Evolutionary conservation across 768 basidiomycete genomes (phyloP).

Genomic region (Pleurotus tuoliensis): DNA sequence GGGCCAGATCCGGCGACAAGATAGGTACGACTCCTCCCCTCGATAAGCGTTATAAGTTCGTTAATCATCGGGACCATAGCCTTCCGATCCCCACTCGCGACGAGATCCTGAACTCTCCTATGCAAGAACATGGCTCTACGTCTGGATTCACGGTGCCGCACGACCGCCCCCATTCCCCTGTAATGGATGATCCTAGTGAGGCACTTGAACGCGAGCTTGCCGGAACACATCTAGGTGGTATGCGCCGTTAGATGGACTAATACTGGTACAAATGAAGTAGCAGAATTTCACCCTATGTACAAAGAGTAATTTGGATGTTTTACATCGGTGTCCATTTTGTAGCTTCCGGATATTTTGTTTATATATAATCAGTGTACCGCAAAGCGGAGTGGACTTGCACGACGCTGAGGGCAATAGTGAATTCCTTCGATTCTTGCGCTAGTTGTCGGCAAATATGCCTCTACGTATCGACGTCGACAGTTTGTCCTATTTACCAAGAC

Average conservation of each 20-base stretch:
- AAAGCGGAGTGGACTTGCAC: too few species aligned
- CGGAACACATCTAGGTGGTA: slow-evolving; percentile 50
- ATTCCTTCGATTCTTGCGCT: too few species aligned
- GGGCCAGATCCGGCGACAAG: slow-evolving; percentile 72
- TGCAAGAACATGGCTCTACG: slow-evolving; percentile 70
- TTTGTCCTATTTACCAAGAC: too few species aligned
- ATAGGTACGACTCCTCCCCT: slow-evolving; percentile 44
- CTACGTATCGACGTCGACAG: too few species aligned
- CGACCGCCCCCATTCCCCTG: slow-evolving; percentile 55
- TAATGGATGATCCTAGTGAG: slow-evolving; percentile 82
- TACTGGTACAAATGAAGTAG: too few species aligned
- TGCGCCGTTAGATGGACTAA: background rate
- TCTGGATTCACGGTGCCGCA: slow-evolving; percentile 57
- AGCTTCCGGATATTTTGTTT: too few species aligned
- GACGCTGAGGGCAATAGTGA: too few species aligned
- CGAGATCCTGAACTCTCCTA: slow-evolving; percentile 75
- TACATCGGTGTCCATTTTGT: too few species aligned
- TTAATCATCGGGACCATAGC: slow-evolving; percentile 30
- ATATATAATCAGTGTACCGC: too few species aligned
- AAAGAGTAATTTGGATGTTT: too few species aligned
- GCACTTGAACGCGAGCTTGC: slow-evolving; percentile 87
- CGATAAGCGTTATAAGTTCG: background rate
- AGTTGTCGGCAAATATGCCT: too few species aligned
- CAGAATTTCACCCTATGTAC: too few species aligned
- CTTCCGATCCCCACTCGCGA: slow-evolving; percentile 79